Percentiles rank a stretch among this genome's conserved stretches.
These are phyloP conservation scores for Thelonectria olida DNA, from an alignment of 2,329 filamentous ascomycete species.

Conservation along the genomic window DNA sequence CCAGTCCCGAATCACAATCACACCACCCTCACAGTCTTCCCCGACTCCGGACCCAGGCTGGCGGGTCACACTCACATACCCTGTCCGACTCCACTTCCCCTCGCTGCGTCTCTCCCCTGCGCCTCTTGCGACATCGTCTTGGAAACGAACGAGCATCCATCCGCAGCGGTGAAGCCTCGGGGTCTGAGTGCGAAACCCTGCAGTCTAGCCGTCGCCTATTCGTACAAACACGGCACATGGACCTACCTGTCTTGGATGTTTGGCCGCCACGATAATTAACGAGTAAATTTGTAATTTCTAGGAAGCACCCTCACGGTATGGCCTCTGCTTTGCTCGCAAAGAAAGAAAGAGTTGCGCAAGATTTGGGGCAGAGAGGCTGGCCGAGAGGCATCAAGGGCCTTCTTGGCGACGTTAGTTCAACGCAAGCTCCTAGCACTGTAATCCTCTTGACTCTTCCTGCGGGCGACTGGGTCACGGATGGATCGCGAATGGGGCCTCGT, in stretches of 20 bases:
- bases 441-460: no score
- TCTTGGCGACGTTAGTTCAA: constrained; percentile 8
- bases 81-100: constrained; percentile 1
- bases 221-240: no score
- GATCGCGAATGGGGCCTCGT: neutral
- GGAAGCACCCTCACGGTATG: neutral
- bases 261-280: neutral
- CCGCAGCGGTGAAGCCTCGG: constrained; percentile 7
- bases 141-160: neutral
- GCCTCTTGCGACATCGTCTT: neutral
- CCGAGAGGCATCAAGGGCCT: constrained; percentile 4
- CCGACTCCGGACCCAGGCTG: constrained; percentile 18
- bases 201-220: neutral
- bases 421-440: neutral
- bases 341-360: neutral
- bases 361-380: neutral
- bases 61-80: constrained; percentile 9
- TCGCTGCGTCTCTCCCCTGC: neutral
- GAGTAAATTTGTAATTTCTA: neutral
- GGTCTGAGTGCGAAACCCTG: neutral
- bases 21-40: neutral
- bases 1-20: neutral
- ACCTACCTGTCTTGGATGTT: neutral
- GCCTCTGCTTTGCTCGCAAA: neutral
- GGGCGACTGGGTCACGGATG: neutral